Evolutionary conservation across 2,329 filamentous ascomycete genomes (phyloP).

Genomic region (Botrytis porri): DNA sequence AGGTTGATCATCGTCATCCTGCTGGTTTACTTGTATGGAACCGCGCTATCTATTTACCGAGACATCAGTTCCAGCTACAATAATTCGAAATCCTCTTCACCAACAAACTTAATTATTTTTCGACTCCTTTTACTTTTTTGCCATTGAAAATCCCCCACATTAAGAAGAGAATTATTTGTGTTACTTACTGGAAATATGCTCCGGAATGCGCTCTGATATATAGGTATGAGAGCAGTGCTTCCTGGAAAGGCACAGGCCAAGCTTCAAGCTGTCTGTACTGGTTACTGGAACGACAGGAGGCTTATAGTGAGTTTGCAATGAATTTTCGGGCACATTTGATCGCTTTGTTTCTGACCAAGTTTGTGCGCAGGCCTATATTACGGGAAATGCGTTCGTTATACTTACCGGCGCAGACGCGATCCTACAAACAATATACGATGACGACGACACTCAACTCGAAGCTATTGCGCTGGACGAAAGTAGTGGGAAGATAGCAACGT

Average conservation of each 20-base stretch:
- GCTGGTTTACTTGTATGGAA: conserved; percentile 12
- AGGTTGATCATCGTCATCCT: conserved; percentile 8
- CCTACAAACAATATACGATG: conserved; percentile 87
- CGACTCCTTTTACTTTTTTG: neutral
- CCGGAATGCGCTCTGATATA: conserved; percentile 28
- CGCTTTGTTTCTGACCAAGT: conserved; percentile 21
- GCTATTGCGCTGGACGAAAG: conserved; percentile 78
- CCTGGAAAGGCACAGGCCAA: conserved; percentile 75
- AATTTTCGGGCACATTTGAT: neutral
- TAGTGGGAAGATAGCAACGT: conserved; percentile 81
- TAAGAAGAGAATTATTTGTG: neutral
- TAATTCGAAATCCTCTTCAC: neutral
- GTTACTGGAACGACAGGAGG: conserved; percentile 68
- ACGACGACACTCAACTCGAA: conserved; percentile 62
- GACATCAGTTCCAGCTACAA: conserved; percentile 2
- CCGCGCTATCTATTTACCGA: conserved; percentile 17
- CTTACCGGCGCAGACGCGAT: conserved; percentile 71
- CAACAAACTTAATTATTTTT: neutral
- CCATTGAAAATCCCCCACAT: neutral
- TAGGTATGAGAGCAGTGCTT: conserved; percentile 73
- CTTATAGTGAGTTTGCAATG: conserved; percentile 59
- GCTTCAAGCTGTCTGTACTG: conserved; percentile 73
- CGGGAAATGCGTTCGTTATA: conserved; percentile 82
- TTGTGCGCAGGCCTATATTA: conserved; percentile 71
- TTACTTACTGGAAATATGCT: conserved; percentile 13